Conservation (phyloP, 73 alveolate genomes). For the Tetrahymena thermophila region DNA sequence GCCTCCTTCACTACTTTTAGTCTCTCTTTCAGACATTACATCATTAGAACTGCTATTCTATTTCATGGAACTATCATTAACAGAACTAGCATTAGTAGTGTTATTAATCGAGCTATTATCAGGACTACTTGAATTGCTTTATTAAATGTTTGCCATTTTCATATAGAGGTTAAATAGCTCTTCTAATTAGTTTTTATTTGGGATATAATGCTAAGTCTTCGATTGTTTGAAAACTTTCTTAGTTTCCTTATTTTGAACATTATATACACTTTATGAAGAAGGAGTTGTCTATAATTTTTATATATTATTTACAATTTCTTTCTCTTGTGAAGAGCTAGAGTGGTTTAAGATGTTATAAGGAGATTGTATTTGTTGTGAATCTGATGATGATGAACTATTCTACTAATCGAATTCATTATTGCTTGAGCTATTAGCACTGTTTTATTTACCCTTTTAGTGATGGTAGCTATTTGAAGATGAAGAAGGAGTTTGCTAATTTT, state of each 20-base stretch:
- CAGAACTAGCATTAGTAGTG: neutral
- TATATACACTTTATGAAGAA: neutral
- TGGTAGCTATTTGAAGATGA: neutral
- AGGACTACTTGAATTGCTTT: neutral
- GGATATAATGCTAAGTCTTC: neutral
- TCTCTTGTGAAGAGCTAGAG: neutral
- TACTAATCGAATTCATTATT: neutral
- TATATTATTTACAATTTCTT: neutral
- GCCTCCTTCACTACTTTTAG: neutral
- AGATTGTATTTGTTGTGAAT: neutral
- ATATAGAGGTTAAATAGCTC: neutral
- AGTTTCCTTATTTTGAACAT: neutral
- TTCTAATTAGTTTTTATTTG: neutral
- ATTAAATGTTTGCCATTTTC: neutral
- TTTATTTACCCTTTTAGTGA: neutral
- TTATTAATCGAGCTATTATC: neutral
- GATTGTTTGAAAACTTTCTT: neutral
- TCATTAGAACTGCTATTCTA: neutral
- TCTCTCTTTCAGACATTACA: neutral
- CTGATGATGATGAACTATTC: neutral
- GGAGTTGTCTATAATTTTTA: neutral
- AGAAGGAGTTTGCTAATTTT: neutral
- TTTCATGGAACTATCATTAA: neutral
- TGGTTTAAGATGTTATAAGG: neutral
- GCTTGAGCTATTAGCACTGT: neutral